Percentiles rank a stretch among this genome's conserved stretches.
phyloP scores from a whole-genome alignment of 2,329 filamentous ascomycete species.

The Xylaria sp. region DNA sequence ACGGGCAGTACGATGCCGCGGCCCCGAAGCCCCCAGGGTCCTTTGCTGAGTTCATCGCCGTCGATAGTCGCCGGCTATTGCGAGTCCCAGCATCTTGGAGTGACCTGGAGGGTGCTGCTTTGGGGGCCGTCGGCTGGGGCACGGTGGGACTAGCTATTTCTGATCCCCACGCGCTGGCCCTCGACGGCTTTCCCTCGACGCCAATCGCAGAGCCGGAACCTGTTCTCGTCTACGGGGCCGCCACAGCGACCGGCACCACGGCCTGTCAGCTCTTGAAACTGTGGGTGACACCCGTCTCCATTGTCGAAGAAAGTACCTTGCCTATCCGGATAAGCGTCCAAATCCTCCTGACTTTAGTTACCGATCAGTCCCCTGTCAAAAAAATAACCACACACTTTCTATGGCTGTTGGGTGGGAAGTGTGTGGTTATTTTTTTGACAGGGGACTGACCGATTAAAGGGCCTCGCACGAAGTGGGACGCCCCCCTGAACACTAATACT shows the following conservation, averaged over 20 bases:
- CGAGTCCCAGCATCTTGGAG: constrained; percentile 39
- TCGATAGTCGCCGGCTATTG: constrained; percentile 30
- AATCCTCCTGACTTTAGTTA: neutral
- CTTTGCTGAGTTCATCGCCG: constrained; percentile 34
- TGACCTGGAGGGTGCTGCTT: constrained; percentile 41
- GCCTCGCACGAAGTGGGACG: neutral
- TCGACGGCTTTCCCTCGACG: constrained; percentile 25
- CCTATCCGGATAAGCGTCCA: neutral
- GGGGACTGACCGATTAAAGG: no score
- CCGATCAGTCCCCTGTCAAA: no score
- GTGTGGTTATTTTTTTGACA: no score
- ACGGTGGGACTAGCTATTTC: constrained; percentile 41
- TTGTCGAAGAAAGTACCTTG: neutral
- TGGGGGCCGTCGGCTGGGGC: constrained; percentile 45
- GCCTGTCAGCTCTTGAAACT: constrained; percentile 46
- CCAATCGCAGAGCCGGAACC: constrained; percentile 25
- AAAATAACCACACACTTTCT: no score
- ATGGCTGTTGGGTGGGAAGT: no score
- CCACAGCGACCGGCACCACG: constrained; percentile 47
- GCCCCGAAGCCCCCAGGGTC: constrained; percentile 19
- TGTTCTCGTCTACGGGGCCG: constrained; percentile 49
- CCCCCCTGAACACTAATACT: neutral
- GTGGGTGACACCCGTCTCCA: constrained; percentile 28
- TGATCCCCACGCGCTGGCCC: constrained; percentile 19
- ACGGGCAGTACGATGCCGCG: constrained; percentile 2